phyloP scores from a whole-genome alignment of 2,329 filamentous ascomycete species.

The Ophiostoma ulmi region DNA sequence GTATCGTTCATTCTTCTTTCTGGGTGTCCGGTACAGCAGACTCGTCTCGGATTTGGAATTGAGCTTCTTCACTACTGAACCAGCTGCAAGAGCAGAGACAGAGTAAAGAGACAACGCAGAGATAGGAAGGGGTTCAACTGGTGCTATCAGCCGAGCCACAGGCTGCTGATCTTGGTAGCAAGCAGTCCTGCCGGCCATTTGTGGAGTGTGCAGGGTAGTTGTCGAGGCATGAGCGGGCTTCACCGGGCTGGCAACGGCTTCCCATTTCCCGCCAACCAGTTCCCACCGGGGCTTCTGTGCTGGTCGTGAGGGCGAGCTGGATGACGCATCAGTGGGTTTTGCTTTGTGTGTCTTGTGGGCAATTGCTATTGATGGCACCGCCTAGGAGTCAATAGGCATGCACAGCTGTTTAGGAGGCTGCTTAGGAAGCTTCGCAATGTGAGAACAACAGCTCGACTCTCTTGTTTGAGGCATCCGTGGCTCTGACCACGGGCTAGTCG shows the following conservation, averaged over 20 bases:
- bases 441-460: background rate
- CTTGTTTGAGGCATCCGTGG: background rate
- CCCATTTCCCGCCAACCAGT: background rate
- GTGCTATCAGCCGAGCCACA: conserved; percentile 23
- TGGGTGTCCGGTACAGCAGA: background rate
- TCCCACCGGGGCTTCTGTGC: background rate
- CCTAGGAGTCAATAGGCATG: background rate
- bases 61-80: background rate
- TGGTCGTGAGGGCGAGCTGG: too few species aligned
- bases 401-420: background rate
- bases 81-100: background rate
- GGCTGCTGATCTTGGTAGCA: background rate
- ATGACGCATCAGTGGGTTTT: too few species aligned
- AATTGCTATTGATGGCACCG: background rate
- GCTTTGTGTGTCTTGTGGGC: background rate
- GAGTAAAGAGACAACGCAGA: conserved; percentile 17
- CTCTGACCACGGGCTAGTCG: conserved; percentile 6
- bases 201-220: background rate
- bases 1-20: background rate
- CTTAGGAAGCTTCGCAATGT: background rate
- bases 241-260: background rate
- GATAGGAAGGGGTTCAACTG: conserved; percentile 24
- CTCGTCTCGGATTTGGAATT: background rate
- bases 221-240: background rate
- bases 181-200: background rate